Evolutionary conservation across 179 eudicot genomes (phyloP), one percentile per base, ranked within the genome.

Genomic region (Sideroxylon spinosum): DNA sequence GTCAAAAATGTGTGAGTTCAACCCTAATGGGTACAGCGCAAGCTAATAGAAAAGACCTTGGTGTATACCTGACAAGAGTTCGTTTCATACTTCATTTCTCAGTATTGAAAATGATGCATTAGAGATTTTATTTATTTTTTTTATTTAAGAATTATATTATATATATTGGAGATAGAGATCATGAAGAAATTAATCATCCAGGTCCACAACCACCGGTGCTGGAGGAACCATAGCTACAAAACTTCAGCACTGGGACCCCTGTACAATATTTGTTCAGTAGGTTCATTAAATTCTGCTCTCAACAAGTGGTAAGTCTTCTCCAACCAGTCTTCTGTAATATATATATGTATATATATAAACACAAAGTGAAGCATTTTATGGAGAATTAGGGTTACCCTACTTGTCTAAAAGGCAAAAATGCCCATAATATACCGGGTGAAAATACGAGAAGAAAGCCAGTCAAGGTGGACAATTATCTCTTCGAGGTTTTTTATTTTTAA

Each of bases 271-370:
- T 29, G 56, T 53, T 56, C 11, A 22, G 64, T 59, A 32, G 53
- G 23, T 60, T 57, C 67, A 74, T 74, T 74, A 57, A 74, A 59
- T 74, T 37, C n/a, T 74, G 29, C 67, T 59, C 75, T 74, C 52
- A 37, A 37, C 44, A 3, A 37, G 44, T 37, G 44, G 48, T 57
- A 65, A 73, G 29, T 64, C 57, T 72, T 22, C 74, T 49, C 62
- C 75, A 14, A 72, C 62, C 75, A 16, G 62, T 26, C 61, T 53
- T 53, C 46, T 22, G 10, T 7, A 1, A 17, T 1, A 14, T 67
- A 46, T 46, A 67, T 7, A 59, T 19, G 9, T 14, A 17, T 1
- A 14, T 67, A 46, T 46, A 67, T 7, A 59, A 59, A n/a, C 20
- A 59, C 25, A 20, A 59, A 5, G 20, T 17, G 7, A 55, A 55